Conservation (phyloP, 176 grass and related monocot genomes). For the Eleusine indica region DNA sequence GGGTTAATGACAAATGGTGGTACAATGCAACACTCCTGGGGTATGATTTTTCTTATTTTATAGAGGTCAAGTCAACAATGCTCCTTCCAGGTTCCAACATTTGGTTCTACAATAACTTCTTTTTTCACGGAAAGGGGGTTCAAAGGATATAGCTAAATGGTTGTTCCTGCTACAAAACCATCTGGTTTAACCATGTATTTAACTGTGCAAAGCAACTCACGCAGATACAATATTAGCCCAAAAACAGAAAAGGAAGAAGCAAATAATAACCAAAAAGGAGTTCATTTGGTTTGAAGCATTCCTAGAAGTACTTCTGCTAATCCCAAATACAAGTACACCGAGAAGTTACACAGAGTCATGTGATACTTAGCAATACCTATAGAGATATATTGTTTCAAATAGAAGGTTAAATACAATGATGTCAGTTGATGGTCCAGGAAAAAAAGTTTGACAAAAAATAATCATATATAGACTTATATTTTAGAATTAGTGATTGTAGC, state of each 20-base stretch:
- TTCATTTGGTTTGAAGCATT: background rate
- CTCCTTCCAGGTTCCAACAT: too few relatives aligned
- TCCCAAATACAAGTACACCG: background rate
- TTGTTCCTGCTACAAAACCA: background rate
- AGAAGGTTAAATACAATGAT: background rate
- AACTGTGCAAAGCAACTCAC: background rate
- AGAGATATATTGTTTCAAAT: background rate
- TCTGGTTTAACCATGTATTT: background rate
- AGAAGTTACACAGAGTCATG: background rate
- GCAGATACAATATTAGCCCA: slow-evolving; percentile 1
- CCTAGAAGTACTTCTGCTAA: background rate
- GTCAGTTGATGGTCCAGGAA: background rate
- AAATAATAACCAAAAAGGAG: background rate
- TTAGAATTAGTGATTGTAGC: background rate
- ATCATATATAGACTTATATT: background rate
- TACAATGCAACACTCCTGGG: too few relatives aligned
- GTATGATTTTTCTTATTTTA: too few relatives aligned
- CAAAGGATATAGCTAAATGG: background rate
- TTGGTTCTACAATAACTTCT: too few relatives aligned
- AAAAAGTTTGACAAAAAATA: background rate
- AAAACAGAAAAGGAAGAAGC: slow-evolving; percentile 11
- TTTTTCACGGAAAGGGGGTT: too few relatives aligned
- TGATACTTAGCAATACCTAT: background rate
- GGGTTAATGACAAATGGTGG: too few relatives aligned
- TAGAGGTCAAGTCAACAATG: too few relatives aligned